phyloP scores from a whole-genome alignment of 352 stramenopile species.

The Phytophthora capsici region DNA sequence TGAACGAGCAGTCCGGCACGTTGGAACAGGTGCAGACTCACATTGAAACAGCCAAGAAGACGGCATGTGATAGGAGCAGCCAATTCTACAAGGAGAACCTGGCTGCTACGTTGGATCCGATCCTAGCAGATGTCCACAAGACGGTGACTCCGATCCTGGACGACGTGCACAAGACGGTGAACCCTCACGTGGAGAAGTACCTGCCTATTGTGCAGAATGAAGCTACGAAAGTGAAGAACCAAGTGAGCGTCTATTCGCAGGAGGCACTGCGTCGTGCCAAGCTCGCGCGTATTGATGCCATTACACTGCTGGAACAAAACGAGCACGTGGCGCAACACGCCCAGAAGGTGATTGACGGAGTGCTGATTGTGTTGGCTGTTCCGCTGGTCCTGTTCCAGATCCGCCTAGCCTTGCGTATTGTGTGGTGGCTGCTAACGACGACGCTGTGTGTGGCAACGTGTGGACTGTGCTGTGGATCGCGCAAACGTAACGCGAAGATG shows the following conservation, averaged over 20 bases:
- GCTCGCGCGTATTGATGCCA: conserved; percentile 53
- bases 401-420: conserved; percentile 53
- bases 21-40: conserved; percentile 61
- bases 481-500: conserved; percentile 48
- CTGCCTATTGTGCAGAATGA: conserved; percentile 58
- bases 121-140: conserved; percentile 58
- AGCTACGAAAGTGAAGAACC: conserved; percentile 43
- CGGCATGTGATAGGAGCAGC: conserved; percentile 46
- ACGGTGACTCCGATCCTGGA: conserved; percentile 65
- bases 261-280: conserved; percentile 53
- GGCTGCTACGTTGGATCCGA: conserved; percentile 67
- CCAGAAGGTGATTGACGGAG: conserved; percentile 71
- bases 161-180: conserved; percentile 51
- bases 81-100: conserved; percentile 79
- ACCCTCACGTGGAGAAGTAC: conserved; percentile 69
- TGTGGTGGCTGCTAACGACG: conserved; percentile 67
- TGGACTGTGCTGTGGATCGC: conserved; percentile 63
- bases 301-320: conserved; percentile 66
- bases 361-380: conserved; percentile 52
- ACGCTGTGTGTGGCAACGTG: conserved; percentile 56
- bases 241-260: conserved; percentile 49
- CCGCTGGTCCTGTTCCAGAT: conserved; percentile 60
- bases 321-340: conserved; percentile 61
- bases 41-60: conserved; percentile 55
- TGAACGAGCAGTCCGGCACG: conserved; percentile 48